A percentile compares a stretch with the other conserved stretches of the same genome.
phyloP scores from a whole-genome alignment of 2,329 filamentous ascomycete species.

The Knoxdaviesia capensis region DNA sequence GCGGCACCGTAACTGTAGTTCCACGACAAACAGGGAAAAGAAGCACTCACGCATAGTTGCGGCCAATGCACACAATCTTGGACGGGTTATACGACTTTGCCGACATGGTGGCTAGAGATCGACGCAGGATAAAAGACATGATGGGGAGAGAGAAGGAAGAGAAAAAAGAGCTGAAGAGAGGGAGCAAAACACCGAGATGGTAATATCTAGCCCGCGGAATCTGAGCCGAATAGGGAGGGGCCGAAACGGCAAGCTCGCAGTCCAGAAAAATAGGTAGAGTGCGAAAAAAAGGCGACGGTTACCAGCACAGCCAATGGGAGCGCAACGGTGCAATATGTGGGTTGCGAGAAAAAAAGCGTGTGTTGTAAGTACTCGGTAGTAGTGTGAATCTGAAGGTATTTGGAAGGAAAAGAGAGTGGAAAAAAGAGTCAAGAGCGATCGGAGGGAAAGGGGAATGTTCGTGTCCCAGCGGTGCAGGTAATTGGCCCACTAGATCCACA shows the following conservation, averaged over 20 bases:
- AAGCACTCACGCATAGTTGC: slow-evolving; percentile 72
- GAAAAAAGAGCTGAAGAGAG: neutral
- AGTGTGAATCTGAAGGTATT: too few relatives aligned
- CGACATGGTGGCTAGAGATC: slow-evolving; percentile 17
- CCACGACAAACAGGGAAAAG: slow-evolving; percentile 6
- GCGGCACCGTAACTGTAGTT: too few relatives aligned
- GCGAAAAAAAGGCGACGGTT: neutral
- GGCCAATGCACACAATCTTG: slow-evolving; percentile 82
- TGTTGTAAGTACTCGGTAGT: too few relatives aligned
- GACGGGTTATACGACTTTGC: slow-evolving; percentile 32
- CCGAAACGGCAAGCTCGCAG: neutral
- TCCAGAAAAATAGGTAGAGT: neutral
- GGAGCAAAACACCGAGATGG: neutral
- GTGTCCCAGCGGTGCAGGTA: too few relatives aligned
- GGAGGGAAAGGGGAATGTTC: too few relatives aligned
- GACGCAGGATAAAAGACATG: slow-evolving; percentile 16
- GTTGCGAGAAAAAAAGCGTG: too few relatives aligned
- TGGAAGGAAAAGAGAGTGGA: too few relatives aligned
- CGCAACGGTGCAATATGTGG: too few relatives aligned
- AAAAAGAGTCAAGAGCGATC: too few relatives aligned
- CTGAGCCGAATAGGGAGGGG: neutral
- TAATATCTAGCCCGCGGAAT: neutral
- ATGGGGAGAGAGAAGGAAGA: neutral
- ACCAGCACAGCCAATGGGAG: too few relatives aligned
- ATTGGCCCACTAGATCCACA: too few relatives aligned